Percentiles rank a stretch among this genome's conserved stretches.
These are phyloP conservation scores for Didymella keratinophila DNA, from an alignment of 2,329 filamentous ascomycete species.

Conservation along the genomic window DNA sequence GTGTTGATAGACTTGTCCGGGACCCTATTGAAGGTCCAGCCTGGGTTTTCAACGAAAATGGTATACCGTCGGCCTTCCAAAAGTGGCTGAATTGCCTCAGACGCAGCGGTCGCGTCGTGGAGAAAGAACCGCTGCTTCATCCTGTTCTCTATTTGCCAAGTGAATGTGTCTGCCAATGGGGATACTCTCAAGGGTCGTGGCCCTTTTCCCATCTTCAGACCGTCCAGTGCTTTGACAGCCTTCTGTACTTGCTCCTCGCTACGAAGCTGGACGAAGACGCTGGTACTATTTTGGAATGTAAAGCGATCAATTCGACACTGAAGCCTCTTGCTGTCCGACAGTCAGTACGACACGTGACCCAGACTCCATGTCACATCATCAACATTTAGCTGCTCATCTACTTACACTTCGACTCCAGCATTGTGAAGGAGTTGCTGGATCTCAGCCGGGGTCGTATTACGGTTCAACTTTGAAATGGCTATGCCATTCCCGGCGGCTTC, in stretches of 20 bases:
- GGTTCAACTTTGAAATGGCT: constrained; percentile 22
- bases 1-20: constrained; percentile 1
- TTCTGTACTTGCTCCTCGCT: constrained; percentile 28
- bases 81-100: constrained; percentile 23
- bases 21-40: constrained; percentile 21
- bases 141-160: constrained; percentile 14
- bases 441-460: constrained; percentile 15
- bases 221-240: constrained; percentile 21
- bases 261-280: constrained; percentile 29
- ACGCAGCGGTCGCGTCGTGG: constrained; percentile 14
- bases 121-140: constrained; percentile 15
- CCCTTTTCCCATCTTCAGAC: neutral
- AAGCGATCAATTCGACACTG: constrained; percentile 33
- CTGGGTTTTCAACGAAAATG: constrained; percentile 28
- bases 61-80: constrained; percentile 33
- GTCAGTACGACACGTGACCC: constrained; percentile 14
- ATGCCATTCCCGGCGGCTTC: constrained; percentile 11
- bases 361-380: neutral
- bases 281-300: constrained; percentile 23
- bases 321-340: constrained; percentile 24
- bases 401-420: constrained; percentile 33
- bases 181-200: neutral
- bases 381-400: neutral
- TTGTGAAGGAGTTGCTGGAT: constrained; percentile 25
- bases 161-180: constrained; percentile 18